These are phyloP conservation scores for Aphanoascus verrucosus DNA, from an alignment of 2,329 filamentous ascomycete species.

Conservation along the genomic window DNA sequence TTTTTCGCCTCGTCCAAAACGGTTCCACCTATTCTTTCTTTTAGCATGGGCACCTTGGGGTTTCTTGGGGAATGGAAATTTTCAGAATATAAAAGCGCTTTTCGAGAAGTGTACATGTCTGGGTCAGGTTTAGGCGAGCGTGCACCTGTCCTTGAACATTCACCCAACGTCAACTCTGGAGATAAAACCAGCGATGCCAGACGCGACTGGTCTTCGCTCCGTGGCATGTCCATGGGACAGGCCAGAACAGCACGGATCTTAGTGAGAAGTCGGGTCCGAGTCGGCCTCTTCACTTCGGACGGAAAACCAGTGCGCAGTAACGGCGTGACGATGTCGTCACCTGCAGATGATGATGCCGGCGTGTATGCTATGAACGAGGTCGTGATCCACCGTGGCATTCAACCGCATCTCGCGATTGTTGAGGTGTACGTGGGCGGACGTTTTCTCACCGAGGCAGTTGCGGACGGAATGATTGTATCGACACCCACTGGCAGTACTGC, in stretches of 20 bases:
- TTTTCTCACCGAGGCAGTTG: constrained; percentile 85
- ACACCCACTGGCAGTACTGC: constrained; percentile 93
- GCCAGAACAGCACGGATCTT: constrained; percentile 68
- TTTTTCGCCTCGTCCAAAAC: constrained; percentile 70
- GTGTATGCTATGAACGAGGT: constrained; percentile 86
- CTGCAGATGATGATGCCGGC: constrained; percentile 34
- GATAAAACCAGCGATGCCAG: constrained; percentile 22
- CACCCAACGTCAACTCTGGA: constrained; percentile 23
- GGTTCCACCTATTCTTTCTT: constrained; percentile 84
- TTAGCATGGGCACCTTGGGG: constrained; percentile 92
- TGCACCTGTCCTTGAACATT: constrained; percentile 36
- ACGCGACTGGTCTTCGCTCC: constrained; percentile 58
- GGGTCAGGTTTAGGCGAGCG: constrained; percentile 46
- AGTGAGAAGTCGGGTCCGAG: constrained; percentile 73
- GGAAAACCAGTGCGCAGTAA: constrained; percentile 38
- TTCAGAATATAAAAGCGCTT: constrained; percentile 79
- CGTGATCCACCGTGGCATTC: constrained; percentile 78
- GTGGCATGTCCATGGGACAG: constrained; percentile 70
- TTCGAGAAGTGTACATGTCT: constrained; percentile 85
- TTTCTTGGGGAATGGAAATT: constrained; percentile 98
- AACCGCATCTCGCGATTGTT: constrained; percentile 83
- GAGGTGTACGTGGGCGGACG: constrained; percentile 82
- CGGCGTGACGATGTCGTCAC: constrained; percentile 17
- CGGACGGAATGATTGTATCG: constrained; percentile 87
- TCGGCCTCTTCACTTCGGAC: constrained; percentile 66